phyloP scores from a whole-genome alignment of 352 stramenopile genomes.

The Phytophthora europaea region DNA sequence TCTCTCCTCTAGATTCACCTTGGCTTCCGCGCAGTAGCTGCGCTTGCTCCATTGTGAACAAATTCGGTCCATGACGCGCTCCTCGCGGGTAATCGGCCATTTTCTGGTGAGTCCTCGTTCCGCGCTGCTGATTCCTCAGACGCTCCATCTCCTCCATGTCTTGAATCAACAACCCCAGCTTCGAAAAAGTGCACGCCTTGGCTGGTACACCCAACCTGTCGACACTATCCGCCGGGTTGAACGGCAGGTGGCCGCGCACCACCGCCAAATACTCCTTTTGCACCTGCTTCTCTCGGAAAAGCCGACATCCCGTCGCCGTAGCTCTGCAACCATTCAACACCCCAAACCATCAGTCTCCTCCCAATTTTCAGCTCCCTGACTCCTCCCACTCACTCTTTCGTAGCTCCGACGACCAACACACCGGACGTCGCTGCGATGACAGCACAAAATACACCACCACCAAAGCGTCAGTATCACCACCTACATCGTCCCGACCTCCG shows the following conservation, averaged over 20 bases:
- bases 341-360: conserved; percentile 12
- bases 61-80: conserved; percentile 62
- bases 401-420: conserved; percentile 83
- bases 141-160: conserved; percentile 78
- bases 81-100: conserved; percentile 64
- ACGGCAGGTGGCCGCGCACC: conserved; percentile 75
- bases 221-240: conserved; percentile 52
- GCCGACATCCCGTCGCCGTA: conserved; percentile 64
- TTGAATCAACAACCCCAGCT: conserved; percentile 70
- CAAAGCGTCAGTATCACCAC: conserved; percentile 8
- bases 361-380: not conserved
- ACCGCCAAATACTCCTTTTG: conserved; percentile 91
- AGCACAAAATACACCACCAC: not conserved
- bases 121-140: conserved; percentile 61
- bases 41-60: conserved; percentile 80
- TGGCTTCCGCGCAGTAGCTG: conserved; percentile 41
- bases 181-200: conserved; percentile 71
- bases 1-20: conserved; percentile 15
- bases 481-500: not conserved
- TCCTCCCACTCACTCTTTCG: conserved; percentile 59
- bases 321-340: conserved; percentile 46
- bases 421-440: conserved; percentile 76
- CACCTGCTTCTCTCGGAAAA: conserved; percentile 85
- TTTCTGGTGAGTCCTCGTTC: conserved; percentile 59
- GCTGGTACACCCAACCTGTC: conserved; percentile 12